Conservation (phyloP, 2,329 filamentous ascomycete genomes). For the Sarocladium kiliense region DNA sequence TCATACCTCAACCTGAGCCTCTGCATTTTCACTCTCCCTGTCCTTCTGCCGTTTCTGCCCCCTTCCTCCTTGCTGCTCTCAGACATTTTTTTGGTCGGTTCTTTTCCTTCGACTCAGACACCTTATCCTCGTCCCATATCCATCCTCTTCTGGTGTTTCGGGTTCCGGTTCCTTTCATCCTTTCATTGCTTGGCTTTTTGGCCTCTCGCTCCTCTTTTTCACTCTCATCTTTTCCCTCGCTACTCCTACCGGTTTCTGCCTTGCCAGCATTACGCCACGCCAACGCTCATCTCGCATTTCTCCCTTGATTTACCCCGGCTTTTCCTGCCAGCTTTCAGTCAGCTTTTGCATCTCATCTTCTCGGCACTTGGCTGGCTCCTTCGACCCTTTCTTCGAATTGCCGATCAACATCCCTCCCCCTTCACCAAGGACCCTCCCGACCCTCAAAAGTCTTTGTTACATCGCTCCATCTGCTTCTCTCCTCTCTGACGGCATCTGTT, state of each 20-base stretch:
- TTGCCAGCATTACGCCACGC: too few species aligned
- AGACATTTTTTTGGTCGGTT: not conserved
- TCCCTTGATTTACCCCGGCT: too few species aligned
- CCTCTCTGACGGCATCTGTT: not conserved
- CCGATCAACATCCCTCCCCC: constrained; percentile 1
- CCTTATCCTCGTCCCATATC: not conserved
- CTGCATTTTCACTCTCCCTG: constrained; percentile 3
- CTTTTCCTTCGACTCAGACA: not conserved
- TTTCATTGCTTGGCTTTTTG: not conserved
- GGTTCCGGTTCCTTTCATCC: not conserved
- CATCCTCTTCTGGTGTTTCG: not conserved
- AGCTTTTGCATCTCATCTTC: not conserved
- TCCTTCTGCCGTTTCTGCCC: not conserved
- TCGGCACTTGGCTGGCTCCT: constrained; percentile 2
- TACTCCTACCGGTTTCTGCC: not conserved
- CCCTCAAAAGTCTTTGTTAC: not conserved
- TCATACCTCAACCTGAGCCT: constrained; percentile 2
- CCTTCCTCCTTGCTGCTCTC: not conserved
- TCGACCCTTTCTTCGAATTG: constrained; percentile 5
- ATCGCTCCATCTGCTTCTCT: not conserved
- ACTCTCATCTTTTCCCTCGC: not conserved
- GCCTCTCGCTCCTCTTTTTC: constrained; percentile 2
- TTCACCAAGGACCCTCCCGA: not conserved
- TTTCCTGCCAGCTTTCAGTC: not conserved
- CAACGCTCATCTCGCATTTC: too few species aligned